Evolutionary conservation across 306 rosid species (phyloP).

Genomic region (Macrotyloma uniflorum): DNA sequence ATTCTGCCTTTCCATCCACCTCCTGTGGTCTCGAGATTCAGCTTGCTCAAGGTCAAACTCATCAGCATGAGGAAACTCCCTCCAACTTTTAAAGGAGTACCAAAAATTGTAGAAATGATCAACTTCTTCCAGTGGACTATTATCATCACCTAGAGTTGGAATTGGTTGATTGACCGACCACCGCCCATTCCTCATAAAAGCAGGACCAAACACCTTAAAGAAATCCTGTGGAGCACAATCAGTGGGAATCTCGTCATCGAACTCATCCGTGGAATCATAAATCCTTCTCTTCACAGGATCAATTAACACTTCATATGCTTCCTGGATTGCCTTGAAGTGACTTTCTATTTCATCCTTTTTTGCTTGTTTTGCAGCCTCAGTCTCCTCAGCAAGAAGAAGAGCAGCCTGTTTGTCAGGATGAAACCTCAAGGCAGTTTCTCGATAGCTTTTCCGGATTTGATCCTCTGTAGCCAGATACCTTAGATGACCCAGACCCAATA

Average conservation of each 20-base stretch:
- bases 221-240: conserved; percentile 96
- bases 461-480: conserved; percentile 97
- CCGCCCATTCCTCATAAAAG: conserved; percentile 94
- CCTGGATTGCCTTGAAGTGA: conserved; percentile 90
- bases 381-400: conserved; percentile 79
- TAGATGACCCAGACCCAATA: conserved; percentile 85
- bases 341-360: conserved; percentile 89
- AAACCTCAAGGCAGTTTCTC: conserved; percentile 91
- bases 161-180: conserved; percentile 88
- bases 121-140: conserved; percentile 61
- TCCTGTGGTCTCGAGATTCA: conserved; percentile 90
- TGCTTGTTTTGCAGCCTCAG: conserved; percentile 78
- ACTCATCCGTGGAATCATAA: conserved; percentile 97
- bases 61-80: conserved; percentile 97
- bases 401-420: conserved; percentile 98
- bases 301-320: conserved; percentile 80
- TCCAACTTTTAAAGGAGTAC: conserved; percentile 95
- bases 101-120: conserved; percentile 88
- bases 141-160: conserved; percentile 89
- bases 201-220: conserved; percentile 91
- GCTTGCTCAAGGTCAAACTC: conserved; percentile 98
- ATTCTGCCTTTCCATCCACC: conserved; percentile 99
- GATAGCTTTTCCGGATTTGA: conserved; percentile 86
- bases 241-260: conserved; percentile 93
- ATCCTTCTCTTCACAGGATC: conserved; percentile 91